Base-by-base conservation (phyloP, 805 yeast species). In the Maudiozyma saulgeensis region DNA sequence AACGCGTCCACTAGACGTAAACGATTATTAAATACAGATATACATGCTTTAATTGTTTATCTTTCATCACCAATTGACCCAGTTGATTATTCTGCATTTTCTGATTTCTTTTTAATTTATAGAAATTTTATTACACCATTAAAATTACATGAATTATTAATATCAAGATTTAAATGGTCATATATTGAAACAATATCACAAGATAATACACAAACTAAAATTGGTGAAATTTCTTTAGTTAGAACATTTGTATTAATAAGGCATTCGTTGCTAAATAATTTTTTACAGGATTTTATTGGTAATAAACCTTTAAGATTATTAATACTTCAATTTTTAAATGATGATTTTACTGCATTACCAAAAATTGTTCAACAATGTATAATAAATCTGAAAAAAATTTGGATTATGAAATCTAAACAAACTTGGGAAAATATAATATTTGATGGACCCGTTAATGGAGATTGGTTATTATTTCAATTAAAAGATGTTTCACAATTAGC, bases 181-280 rank as follows among this genome's bases (percentile, higher is more conserved):
- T 65, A 85, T 25, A 75, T 73, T 19, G 60, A 61, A 19, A 59
- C 68, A 11, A 52, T 50, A 7, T 35, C 49, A 8, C 34, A 35
- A 7, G 47, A 50, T 21, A 6, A n/a, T 6, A 21, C 44, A 16
- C 38, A 47, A 16, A 21, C 32, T 38, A 63, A 63, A 43, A 60
- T 75, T 3, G 95, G 95, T 1, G 77, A 81, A 51, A 71, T 84
- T 43, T 82, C 84, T 1, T 70, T 87, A 12, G 76, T 90, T 37
- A 74, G 98, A 58, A 83, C 95, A 0, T 91, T 90, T 69, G 96
- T 87, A 26, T 81, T 85, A 28, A 57, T 93, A 41, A 78, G 97
- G 59, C 96, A 87, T 68, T 91, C 98, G 96, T 64, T 91, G 18
- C 67, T 87, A 51, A 91, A 90, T 65, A 90, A 87, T 64, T 93